Percentiles rank a stretch among this genome's conserved stretches.
phyloP scores from a whole-genome alignment of 192 early-diverging fungal genomes.

The Backusella morwellensis region DNA sequence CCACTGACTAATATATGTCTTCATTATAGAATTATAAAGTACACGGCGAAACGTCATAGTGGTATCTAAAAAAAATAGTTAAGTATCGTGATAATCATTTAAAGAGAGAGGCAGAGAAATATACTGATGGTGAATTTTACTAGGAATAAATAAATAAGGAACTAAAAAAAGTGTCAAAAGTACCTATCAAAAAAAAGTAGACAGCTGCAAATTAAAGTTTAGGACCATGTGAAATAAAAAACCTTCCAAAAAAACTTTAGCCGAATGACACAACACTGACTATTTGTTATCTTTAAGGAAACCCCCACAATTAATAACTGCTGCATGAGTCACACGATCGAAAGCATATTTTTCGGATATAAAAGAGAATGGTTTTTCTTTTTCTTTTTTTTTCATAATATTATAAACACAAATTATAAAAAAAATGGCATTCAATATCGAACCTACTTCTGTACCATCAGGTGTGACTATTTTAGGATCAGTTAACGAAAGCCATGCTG shows the following conservation, averaged over 20 bases:
- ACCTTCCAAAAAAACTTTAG: not conserved
- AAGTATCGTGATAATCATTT: not conserved
- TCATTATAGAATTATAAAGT: not conserved
- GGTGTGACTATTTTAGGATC: slow-evolving; percentile 70
- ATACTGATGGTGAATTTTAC: not conserved
- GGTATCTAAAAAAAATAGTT: not conserved
- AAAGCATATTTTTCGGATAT: not conserved
- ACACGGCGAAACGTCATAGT: not conserved
- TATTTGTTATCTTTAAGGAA: slow-evolving; percentile 3
- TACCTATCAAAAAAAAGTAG: not conserved
- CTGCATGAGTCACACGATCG: not conserved
- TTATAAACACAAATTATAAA: not conserved
- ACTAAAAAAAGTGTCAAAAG: not conserved
- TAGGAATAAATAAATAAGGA: not conserved
- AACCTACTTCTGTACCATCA: slow-evolving; percentile 43
- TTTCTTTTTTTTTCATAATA: not conserved
- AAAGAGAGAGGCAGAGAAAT: not conserved
- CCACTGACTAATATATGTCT: not conserved
- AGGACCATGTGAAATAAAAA: not conserved
- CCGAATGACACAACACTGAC: not conserved
- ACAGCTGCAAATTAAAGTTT: slow-evolving; percentile 2
- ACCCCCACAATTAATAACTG: not conserved
- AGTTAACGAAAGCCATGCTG: slow-evolving; percentile 54
- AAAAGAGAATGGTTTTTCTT: not conserved
- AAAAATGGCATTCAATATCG: not conserved